Base-by-base conservation (phyloP, 768 basidiomycete genomes). In the Trametes elegans region DNA sequence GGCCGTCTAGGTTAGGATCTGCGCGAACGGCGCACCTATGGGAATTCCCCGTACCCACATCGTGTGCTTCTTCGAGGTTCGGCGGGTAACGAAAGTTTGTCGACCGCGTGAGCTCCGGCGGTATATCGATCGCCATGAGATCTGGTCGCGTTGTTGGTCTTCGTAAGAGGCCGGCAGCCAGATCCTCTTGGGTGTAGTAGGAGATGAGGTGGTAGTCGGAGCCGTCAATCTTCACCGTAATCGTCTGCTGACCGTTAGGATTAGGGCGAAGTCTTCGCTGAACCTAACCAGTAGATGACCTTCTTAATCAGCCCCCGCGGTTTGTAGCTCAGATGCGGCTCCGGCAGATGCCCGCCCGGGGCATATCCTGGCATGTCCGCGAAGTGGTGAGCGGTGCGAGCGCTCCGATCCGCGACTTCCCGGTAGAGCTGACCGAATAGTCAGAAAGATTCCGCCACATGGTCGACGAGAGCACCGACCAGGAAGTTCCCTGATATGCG, bases 41-140 rank as follows among this genome's bases (percentile, higher is more conserved):
- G 54, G 83, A 74, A 21, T 16, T 87, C 84, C 60, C 91, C 88
- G 4, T 82, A 77, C 42, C 19, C 51, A 44, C 34, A 36, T 9
- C 85, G 87, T 31, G 83, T 76, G 48, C 47, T 46, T 54, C 48
- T 59, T 90, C 89, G 27, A 90, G 78, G 65, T 88, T 82, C 1
- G 90, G 91, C 3, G 91, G 91, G 45, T 90, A 83, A 8, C 93
- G 81, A 66, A 93, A 95, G 68, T 88, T 88, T 16, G 88, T 85
- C 29, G 87, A 76, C 40, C 87, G 82, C 66, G 93, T 85, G 60
- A 91, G 84, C 55, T 88, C 83, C 7, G 85, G 81, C 4, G 86
- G 84, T 74, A 94, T 88, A 45, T 79, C 78, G 4, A 93, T 73
- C 19, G 74, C 68, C 76, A 85, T 85, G 58, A 94, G 84, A 61